A percentile compares a stretch with the other conserved stretches of the same genome.
Evolutionary conservation across 768 basidiomycete genomes (phyloP).

Genomic region (Cystofilobasidium ferigula): DNA sequence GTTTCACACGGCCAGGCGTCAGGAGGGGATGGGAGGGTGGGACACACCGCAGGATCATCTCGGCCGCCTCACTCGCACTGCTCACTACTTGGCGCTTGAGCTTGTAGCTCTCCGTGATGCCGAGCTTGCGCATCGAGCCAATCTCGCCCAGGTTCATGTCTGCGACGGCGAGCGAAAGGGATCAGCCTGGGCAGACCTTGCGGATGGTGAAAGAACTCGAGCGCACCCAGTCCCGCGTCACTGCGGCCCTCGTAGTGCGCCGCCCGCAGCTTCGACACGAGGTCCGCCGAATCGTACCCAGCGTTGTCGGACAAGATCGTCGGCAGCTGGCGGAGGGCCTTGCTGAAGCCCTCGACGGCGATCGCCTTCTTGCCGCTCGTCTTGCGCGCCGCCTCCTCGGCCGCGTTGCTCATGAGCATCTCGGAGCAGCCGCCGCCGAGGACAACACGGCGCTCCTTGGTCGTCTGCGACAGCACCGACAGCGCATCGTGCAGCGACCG

Average conservation of each 20-base stretch:
- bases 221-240: constrained; percentile 81
- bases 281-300: constrained; percentile 91
- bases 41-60: constrained; percentile 85
- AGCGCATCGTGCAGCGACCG: constrained; percentile 95
- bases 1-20: constrained; percentile 17
- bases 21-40: constrained; percentile 15
- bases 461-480: constrained; percentile 91
- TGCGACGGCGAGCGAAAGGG: constrained; percentile 33
- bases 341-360: constrained; percentile 80
- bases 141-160: constrained; percentile 82
- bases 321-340: constrained; percentile 81
- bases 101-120: constrained; percentile 94
- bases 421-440: constrained; percentile 96
- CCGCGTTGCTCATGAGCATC: constrained; percentile 92
- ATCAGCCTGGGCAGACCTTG: not conserved
- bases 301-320: constrained; percentile 96
- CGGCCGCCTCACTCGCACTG: constrained; percentile 89
- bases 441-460: constrained; percentile 87
- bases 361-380: constrained; percentile 91
- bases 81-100: constrained; percentile 88
- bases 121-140: constrained; percentile 75
- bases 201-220: constrained; percentile 22
- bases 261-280: constrained; percentile 77
- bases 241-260: constrained; percentile 81
- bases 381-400: constrained; percentile 73